Percentiles rank a stretch among this genome's conserved stretches.
phyloP scores from a whole-genome alignment of 192 early-diverging fungal species.

The Coemansia sp. region DNA sequence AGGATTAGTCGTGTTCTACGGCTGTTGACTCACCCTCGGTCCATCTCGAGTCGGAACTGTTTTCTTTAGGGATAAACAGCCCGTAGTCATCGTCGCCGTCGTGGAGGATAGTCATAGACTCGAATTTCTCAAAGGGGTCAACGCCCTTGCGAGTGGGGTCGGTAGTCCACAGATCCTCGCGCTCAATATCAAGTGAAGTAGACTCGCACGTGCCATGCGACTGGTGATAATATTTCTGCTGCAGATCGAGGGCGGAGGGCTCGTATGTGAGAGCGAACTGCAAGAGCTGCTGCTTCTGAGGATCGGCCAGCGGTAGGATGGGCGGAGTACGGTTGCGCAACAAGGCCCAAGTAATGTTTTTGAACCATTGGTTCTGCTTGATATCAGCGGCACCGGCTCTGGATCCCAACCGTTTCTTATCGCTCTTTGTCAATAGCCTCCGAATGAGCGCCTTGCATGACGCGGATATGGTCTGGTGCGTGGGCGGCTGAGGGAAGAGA shows the following conservation, averaged over 20 bases:
- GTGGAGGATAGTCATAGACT: constrained; percentile 60
- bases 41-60: constrained; percentile 56
- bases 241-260: constrained; percentile 32
- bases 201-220: constrained; percentile 29
- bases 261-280: constrained; percentile 56
- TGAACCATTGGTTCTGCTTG: constrained; percentile 92
- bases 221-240: constrained; percentile 38
- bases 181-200: constrained; percentile 56
- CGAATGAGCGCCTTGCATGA: constrained; percentile 76
- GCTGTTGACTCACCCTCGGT: constrained; percentile 51
- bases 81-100: constrained; percentile 59
- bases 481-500: constrained; percentile 66
- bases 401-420: constrained; percentile 83
- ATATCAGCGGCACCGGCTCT: constrained; percentile 91
- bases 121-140: constrained; percentile 58
- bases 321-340: constrained; percentile 84
- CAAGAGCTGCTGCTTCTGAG: constrained; percentile 58
- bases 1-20: constrained; percentile 49
- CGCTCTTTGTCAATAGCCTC: constrained; percentile 89
- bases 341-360: constrained; percentile 89
- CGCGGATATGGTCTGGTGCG: constrained; percentile 55
- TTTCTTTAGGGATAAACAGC: constrained; percentile 52
- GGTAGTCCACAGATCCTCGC: constrained; percentile 52
- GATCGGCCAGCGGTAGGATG: constrained; percentile 71
- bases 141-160: constrained; percentile 48